These are phyloP conservation scores for Elaeagnus macrophylla DNA, from an alignment of 306 rosid genomes.

Conservation along the genomic window DNA sequence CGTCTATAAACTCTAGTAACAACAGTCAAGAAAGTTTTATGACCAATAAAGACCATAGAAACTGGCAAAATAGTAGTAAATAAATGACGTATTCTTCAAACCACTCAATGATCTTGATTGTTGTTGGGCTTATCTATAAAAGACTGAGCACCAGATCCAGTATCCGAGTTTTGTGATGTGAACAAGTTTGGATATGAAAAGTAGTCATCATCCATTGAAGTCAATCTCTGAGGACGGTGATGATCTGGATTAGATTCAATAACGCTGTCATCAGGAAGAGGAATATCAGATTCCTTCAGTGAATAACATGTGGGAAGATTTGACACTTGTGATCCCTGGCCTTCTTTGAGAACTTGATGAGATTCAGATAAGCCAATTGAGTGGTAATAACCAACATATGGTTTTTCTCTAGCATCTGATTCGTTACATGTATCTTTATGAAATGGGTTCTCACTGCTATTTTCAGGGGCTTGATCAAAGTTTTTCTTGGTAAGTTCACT, in stretches of 20 bases:
- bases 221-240: constrained; percentile 54
- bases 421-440: constrained; percentile 23
- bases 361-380: constrained; percentile 19
- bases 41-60: no score
- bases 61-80: no score
- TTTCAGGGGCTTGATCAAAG: constrained; percentile 26
- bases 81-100: no score
- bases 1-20: no score
- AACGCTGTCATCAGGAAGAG: constrained; percentile 26
- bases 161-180: constrained; percentile 42
- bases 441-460: constrained; percentile 54
- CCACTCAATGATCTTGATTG: constrained; percentile 27
- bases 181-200: constrained; percentile 78
- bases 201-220: constrained; percentile 82
- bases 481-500: constrained; percentile 56
- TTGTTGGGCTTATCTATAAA: constrained; percentile 30
- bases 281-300: constrained; percentile 33
- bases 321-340: constrained; percentile 30
- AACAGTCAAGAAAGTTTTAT: no score
- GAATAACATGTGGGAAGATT: constrained; percentile 32
- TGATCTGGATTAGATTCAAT: constrained; percentile 19
- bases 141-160: constrained; percentile 39
- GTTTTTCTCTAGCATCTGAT: constrained; percentile 24
- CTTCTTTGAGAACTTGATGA: constrained; percentile 29
- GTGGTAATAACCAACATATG: constrained; percentile 19